Conservation (phyloP, 441 rosid species). For the Lepidium campestre region DNA sequence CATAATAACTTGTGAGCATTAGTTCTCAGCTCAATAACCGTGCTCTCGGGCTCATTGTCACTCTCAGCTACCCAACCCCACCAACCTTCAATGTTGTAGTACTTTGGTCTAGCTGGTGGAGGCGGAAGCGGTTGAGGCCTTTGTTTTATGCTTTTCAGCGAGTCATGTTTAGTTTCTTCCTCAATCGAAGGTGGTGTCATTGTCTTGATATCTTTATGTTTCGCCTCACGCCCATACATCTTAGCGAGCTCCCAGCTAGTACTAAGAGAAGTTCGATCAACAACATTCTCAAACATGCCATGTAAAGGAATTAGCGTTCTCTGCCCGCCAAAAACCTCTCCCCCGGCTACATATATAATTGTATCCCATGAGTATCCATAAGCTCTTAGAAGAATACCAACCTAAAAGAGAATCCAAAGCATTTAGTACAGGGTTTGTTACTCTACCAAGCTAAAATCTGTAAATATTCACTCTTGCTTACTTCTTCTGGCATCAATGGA, state of each 20-base stretch:
- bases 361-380: constrained; percentile 90
- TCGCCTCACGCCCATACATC: constrained; percentile 84
- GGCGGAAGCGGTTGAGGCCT: constrained; percentile 96
- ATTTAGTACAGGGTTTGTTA: neutral
- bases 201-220: constrained; percentile 38
- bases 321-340: constrained; percentile 97
- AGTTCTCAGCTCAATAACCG: constrained; percentile 89
- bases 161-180: constrained; percentile 51
- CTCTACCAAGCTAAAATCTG: neutral
- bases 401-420: constrained; percentile 11
- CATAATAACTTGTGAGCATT: constrained; percentile 92
- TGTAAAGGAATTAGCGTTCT: constrained; percentile 80
- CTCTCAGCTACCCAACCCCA: constrained; percentile 99
- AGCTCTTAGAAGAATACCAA: constrained; percentile 93
- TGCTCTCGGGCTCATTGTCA: constrained; percentile 95
- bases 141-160: constrained; percentile 64
- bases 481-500: constrained; percentile 96
- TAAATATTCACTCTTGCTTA: constrained; percentile 14
- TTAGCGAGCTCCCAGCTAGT: constrained; percentile 80
- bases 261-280: constrained; percentile 88
- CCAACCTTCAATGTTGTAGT: constrained; percentile 94
- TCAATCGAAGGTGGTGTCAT: constrained; percentile 47
- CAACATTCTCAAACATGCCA: constrained; percentile 87
- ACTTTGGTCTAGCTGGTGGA: constrained; percentile 85
- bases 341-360: constrained; percentile 78